Percentiles rank a stretch among this genome's conserved stretches.
These are phyloP conservation scores for Phytophthora podocarpi DNA, from an alignment of 352 stramenopile species.

Conservation along the genomic window DNA sequence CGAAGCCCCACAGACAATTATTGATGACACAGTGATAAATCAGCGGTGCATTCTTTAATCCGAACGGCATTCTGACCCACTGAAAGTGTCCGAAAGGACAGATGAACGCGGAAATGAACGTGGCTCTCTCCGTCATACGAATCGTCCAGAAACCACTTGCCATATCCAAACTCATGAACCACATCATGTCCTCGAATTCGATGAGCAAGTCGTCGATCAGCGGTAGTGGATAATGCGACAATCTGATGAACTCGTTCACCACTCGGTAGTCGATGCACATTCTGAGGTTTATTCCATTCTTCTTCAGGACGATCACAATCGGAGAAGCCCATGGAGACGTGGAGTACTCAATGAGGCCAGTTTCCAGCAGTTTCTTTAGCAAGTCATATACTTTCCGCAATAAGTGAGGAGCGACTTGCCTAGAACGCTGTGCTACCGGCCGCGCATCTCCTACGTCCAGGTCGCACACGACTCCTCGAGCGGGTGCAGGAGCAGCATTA, in stretches of 20 bases:
- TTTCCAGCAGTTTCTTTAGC: no score
- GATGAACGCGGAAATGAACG: background rate
- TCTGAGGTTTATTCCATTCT: no score
- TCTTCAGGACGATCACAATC: no score
- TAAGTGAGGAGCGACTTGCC: no score
- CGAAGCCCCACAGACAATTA: slow-evolving; percentile 1
- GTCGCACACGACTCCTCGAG: no score
- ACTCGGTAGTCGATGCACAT: no score
- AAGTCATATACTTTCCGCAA: no score
- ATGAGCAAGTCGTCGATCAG: slow-evolving; percentile 3
- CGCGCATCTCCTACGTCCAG: no score
- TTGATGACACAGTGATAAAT: background rate
- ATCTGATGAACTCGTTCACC: background rate
- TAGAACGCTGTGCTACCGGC: no score
- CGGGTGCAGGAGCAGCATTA: no score
- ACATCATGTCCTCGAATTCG: background rate
- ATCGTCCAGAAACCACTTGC: background rate
- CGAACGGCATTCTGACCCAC: slow-evolving; percentile 1
- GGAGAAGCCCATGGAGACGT: no score
- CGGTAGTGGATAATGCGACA: background rate
- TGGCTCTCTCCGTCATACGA: background rate
- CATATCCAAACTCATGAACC: slow-evolving; percentile 2
- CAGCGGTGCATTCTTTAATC: background rate
- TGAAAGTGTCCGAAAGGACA: slow-evolving; percentile 3
- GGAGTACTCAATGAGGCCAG: no score